Conservation (phyloP, 2,329 filamentous ascomycete genomes). For the Nemania serpens region DNA sequence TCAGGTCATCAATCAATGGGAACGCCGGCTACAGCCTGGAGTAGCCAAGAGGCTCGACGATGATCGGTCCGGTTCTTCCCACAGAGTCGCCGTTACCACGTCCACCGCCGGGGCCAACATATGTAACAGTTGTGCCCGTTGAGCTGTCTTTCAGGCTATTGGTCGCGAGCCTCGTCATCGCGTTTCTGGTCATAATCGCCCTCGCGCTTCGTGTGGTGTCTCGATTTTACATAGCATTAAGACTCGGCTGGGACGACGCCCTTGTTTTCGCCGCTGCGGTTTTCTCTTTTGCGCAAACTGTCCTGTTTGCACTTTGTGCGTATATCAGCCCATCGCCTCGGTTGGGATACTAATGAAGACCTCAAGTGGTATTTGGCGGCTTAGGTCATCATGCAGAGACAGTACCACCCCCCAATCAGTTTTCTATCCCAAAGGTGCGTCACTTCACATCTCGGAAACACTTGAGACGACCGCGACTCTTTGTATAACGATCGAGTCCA, state of each 20-base stretch:
- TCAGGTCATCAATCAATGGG: slow-evolving; percentile 17
- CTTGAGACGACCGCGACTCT: neutral
- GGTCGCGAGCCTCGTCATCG: slow-evolving; percentile 21
- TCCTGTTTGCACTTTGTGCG: slow-evolving; percentile 28
- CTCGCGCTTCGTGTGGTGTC: slow-evolving; percentile 26
- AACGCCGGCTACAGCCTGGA: slow-evolving; percentile 14
- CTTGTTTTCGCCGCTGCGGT: slow-evolving; percentile 24
- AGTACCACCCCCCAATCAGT: slow-evolving; percentile 29
- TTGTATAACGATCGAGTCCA: neutral
- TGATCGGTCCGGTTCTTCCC: slow-evolving; percentile 18
- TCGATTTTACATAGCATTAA: slow-evolving; percentile 24
- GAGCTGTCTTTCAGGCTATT: slow-evolving; percentile 27
- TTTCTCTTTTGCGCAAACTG: slow-evolving; percentile 23
- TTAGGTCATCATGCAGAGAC: slow-evolving; percentile 28
- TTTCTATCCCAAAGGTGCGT: slow-evolving; percentile 30
- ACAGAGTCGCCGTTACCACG: slow-evolving; percentile 18
- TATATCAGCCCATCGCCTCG: neutral
- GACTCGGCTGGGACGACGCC: slow-evolving; percentile 30
- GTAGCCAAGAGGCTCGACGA: slow-evolving; percentile 19
- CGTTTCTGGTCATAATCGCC: slow-evolving; percentile 21
- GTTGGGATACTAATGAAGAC: neutral
- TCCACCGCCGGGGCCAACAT: slow-evolving; percentile 27
- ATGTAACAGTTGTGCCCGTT: slow-evolving; percentile 22
- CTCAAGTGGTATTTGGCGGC: slow-evolving; percentile 29
- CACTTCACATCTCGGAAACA: neutral